Evolutionary conservation across 1,284 basidiomycete genomes (phyloP), one percentile per base, ranked within the genome.

Genomic region (Cutaneotrichosporon mucoides): DNA sequence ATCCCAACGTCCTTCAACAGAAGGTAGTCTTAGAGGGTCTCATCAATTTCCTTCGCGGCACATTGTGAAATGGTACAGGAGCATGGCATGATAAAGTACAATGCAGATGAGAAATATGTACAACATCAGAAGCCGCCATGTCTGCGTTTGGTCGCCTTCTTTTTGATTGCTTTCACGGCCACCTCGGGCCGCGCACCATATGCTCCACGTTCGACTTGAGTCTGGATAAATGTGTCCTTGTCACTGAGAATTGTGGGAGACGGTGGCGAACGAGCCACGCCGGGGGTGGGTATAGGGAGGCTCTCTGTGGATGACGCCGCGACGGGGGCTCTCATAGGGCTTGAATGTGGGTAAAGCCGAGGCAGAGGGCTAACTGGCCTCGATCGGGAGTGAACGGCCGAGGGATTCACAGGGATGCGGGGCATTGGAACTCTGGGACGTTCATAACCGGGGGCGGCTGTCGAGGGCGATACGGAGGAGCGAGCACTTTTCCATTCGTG

Each of bases 61-160:
- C 6, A 6, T 33, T 16, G 16, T 8, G 33, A 9, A n/a, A 34
- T 24, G 24, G 24, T 24, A 24, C 24, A 24, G 24, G 24, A 24
- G 24, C 24, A 24, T 24, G 24, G 24, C 24, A 24, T 24, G 24
- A 24, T 24, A 24, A 24, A 24, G 24, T 24, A 24, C 24, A 47
- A 3, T 54, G 8, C 40, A 33, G 34, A 41, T 24, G 24, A 24
- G 24, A 7, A 5, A 40, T 40, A 7, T 48, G 40, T 34, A 50
- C 12, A 36, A 36, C 34, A 16, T 52, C 57, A 76, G 41, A 76
- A 76, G 6, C 74, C 74, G 0, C 74, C 74, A 9, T 68, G 63
- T 8, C 74, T 52, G 50, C 71, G 71, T 51, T 70, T 73, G 5
- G 42, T 59, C 13, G 57, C 62, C 46, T 73, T 73, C 63, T 69